Evolutionary conservation across 2,329 filamentous ascomycete species (phyloP).

Genomic region (Aspergillus candidus): DNA sequence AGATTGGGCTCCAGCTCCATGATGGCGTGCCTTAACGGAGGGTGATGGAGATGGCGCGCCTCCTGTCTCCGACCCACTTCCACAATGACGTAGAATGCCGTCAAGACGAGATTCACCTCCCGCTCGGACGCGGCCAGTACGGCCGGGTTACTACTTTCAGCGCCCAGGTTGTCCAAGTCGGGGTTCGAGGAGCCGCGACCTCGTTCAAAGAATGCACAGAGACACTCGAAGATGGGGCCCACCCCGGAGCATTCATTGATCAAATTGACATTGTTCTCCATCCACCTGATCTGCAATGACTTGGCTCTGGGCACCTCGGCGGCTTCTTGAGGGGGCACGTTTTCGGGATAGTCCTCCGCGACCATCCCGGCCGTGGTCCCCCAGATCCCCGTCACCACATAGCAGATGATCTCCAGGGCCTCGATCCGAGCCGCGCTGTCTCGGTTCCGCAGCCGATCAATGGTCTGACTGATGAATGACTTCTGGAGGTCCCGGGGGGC

Average conservation of each 20-base stretch:
- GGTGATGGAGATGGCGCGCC: conserved; percentile 16
- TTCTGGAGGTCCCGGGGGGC: conserved; percentile 49
- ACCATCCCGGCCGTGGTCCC: conserved; percentile 55
- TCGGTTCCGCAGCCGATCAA: conserved; percentile 32
- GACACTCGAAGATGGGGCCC: conserved; percentile 29
- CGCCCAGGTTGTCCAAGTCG: conserved; percentile 22
- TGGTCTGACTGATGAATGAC: conserved; percentile 35
- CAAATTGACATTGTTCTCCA: conserved; percentile 37
- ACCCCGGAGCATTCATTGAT: conserved; percentile 34
- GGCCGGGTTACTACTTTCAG: conserved; percentile 28
- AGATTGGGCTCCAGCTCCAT: conserved; percentile 60
- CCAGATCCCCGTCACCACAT: conserved; percentile 64
- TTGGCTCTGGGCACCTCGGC: conserved; percentile 42
- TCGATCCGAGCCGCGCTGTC: conserved; percentile 40
- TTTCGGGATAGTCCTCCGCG: conserved; percentile 24
- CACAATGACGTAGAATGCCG: conserved; percentile 38
- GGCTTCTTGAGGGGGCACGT: conserved; percentile 32
- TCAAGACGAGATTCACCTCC: conserved; percentile 39
- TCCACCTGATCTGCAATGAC: conserved; percentile 44
- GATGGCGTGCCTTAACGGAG: conserved; percentile 29
- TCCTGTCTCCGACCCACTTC: conserved; percentile 38
- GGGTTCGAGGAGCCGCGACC: conserved; percentile 21
- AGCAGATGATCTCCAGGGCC: conserved; percentile 43
- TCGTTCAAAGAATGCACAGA: conserved; percentile 36
- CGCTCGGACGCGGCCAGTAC: conserved; percentile 33